phyloP scores from a whole-genome alignment of 2,329 filamentous ascomycete species.

The Ophiocordyceps robertsii region DNA sequence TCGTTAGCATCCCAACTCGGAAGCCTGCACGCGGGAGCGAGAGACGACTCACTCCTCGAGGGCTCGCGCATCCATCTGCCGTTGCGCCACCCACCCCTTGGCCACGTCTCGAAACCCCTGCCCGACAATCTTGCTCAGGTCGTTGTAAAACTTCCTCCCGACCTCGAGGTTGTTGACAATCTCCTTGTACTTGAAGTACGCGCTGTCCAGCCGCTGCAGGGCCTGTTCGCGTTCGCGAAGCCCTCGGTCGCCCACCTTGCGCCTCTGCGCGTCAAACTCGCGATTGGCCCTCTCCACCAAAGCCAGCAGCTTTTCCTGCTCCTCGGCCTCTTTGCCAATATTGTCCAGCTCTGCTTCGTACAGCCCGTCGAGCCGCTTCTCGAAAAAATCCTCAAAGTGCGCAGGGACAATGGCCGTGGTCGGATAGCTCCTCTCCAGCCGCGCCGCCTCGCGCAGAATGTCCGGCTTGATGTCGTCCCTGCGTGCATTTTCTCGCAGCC shows the following conservation, averaged over 20 bases:
- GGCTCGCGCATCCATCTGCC: constrained; percentile 66
- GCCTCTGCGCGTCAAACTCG: constrained; percentile 61
- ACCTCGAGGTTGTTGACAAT: constrained; percentile 84
- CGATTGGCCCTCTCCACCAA: constrained; percentile 64
- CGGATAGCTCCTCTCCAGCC: constrained; percentile 75
- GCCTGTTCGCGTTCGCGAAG: constrained; percentile 70
- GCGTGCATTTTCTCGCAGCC: constrained; percentile 64
- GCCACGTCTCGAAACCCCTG: constrained; percentile 65
- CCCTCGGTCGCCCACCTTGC: constrained; percentile 46
- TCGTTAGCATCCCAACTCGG: constrained; percentile 1
- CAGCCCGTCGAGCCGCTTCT: constrained; percentile 56
- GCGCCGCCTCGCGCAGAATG: constrained; percentile 68
- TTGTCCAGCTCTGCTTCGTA: constrained; percentile 70
- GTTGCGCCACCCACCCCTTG: constrained; percentile 64
- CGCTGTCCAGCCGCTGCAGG: constrained; percentile 76
- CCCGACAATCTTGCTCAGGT: constrained; percentile 75
- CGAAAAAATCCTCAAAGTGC: constrained; percentile 87
- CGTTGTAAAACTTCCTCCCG: constrained; percentile 93
- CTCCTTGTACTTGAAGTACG: constrained; percentile 93
- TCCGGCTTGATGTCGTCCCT: constrained; percentile 81
- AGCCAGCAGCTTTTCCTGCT: constrained; percentile 59
- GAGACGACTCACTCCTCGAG: constrained; percentile 52
- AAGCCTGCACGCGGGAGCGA: neutral
- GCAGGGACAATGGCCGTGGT: constrained; percentile 74
- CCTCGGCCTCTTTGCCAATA: constrained; percentile 55